Percentiles rank a stretch among this genome's conserved stretches.
These are phyloP conservation scores for Suhomyces pyralidae DNA, from an alignment of 805 yeast species.

Conservation along the genomic window DNA sequence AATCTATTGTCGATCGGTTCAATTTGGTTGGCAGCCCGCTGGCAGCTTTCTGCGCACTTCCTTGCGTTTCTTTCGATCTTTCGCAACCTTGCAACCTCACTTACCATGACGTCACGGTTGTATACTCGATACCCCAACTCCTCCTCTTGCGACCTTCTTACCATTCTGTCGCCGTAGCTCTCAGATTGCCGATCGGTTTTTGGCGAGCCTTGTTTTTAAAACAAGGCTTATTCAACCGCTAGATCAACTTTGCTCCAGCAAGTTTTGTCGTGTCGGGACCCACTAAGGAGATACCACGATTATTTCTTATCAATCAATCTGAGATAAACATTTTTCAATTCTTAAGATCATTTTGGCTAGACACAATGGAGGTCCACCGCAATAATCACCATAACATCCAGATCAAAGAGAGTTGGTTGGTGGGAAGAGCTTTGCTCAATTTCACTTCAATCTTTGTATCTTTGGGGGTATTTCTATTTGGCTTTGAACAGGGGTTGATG, in stretches of 20 bases:
- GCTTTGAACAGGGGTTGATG: constrained; percentile 47
- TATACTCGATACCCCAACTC: not conserved
- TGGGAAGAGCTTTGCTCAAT: constrained; percentile 38
- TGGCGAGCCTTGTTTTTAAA: not conserved
- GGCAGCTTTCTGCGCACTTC: not conserved
- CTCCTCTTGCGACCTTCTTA: not conserved
- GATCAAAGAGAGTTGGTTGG: constrained; percentile 36
- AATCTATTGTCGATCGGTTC: not conserved
- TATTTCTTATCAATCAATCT: not conserved
- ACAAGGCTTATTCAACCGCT: not conserved
- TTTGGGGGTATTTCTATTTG: constrained; percentile 43
- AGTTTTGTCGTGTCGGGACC: not conserved
- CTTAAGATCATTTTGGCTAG: constrained; percentile 2
- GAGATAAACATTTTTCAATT: not conserved
- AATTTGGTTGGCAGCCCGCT: not conserved
- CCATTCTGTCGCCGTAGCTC: not conserved
- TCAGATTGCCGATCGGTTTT: not conserved
- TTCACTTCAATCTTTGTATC: constrained; percentile 45
- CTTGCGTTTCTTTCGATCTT: not conserved
- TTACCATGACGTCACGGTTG: not conserved
- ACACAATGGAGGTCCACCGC: not conserved
- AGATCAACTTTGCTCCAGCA: not conserved
- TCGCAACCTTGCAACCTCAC: not conserved
- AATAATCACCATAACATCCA: constrained; percentile 20
- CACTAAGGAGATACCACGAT: not conserved